These are phyloP conservation scores for Cercophora samala DNA, from an alignment of 495 filamentous ascomycete species.

Conservation along the genomic window DNA sequence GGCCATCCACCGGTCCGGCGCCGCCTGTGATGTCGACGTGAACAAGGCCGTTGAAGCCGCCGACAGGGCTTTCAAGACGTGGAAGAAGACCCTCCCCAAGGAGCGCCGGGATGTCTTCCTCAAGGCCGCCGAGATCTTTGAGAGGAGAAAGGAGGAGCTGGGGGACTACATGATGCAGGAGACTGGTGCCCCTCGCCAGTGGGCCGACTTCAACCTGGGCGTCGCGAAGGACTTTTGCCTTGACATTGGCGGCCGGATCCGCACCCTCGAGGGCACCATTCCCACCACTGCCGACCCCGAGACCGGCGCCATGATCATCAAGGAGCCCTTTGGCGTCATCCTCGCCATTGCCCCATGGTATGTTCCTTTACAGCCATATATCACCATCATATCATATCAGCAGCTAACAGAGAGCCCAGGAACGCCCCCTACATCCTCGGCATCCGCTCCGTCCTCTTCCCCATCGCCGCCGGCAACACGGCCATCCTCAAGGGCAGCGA, in stretches of 20 bases:
- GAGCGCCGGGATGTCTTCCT: conserved; percentile 68
- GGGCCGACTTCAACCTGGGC: conserved; percentile 62
- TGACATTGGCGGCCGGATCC: conserved; percentile 69
- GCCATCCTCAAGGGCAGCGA: conserved; percentile 63
- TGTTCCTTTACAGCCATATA: background rate
- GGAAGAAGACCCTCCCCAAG: conserved; percentile 60
- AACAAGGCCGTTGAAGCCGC: conserved; percentile 61
- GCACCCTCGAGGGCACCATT: conserved; percentile 57
- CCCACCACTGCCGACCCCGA: conserved; percentile 55
- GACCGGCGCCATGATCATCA: conserved; percentile 64
- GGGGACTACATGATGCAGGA: conserved; percentile 62
- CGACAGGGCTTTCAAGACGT: conserved; percentile 64
- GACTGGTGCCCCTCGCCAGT: conserved; percentile 56
- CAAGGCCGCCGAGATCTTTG: conserved; percentile 66
- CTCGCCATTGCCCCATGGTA: conserved; percentile 84
- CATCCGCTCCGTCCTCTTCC: conserved; percentile 62
- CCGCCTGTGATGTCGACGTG: conserved; percentile 62
- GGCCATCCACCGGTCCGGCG: conserved; percentile 57
- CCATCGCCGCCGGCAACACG: conserved; percentile 74
- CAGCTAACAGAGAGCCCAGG: conserved; percentile 38
- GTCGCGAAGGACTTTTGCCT: conserved; percentile 57
- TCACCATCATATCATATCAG: conserved; percentile 21
- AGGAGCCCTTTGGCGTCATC: conserved; percentile 78
- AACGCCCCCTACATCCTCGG: conserved; percentile 74
- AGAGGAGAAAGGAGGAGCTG: conserved; percentile 60